Evolutionary conservation across 352 stramenopile species (phyloP), one percentile per base, ranked within the genome.

Genomic region (Phytophthora hybrid): DNA sequence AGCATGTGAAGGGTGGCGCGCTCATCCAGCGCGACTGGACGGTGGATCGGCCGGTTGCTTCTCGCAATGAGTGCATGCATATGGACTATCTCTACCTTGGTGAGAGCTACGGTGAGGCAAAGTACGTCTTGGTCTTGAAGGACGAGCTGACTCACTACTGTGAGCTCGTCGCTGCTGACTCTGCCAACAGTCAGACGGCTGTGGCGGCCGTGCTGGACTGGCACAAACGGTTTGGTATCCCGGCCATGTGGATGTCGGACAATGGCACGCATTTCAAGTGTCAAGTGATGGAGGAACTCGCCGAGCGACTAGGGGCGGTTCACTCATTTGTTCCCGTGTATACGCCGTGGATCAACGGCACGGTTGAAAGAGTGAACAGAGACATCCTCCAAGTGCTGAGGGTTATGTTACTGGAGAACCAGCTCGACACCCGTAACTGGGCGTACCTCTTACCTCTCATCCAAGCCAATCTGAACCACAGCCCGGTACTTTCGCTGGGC

Each of bases 391-490:
- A 76, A 32, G 67, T 73, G 1, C 3, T 69, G 31, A 5, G 64
- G 34, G 71, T 18, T 5, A 18, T 73, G 0, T 11, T 76, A 3
- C 54, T 79, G 59, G 67, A 79, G 34, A 63, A 58, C 7, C 9
- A 29, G 1, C 7, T 76, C 1, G 32, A 67, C 54, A 21, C 18
- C 0, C 46, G 54, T 7, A 58, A 78, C 6, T 63, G 66, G 34
- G 3, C 49, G 1, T 66, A 72, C n/a, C 51, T 78, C 5, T 46
- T 78, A 6, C 65, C 65, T 37, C 21, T 31, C 21, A 8, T 78
- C 9, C 51, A 74, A 26, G 61, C 53, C 3, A 75, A 71, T 19
- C n/a, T 78, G 9, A 78, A 78, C 11, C 71, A 71, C 23, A 62
- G 59, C 32, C 58, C 66, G 5, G 53, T 71, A 1, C n/a, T 23